Evolutionary conservation across 805 yeast genomes (phyloP).

Genomic region (Saccharomycopsis sp.): DNA sequence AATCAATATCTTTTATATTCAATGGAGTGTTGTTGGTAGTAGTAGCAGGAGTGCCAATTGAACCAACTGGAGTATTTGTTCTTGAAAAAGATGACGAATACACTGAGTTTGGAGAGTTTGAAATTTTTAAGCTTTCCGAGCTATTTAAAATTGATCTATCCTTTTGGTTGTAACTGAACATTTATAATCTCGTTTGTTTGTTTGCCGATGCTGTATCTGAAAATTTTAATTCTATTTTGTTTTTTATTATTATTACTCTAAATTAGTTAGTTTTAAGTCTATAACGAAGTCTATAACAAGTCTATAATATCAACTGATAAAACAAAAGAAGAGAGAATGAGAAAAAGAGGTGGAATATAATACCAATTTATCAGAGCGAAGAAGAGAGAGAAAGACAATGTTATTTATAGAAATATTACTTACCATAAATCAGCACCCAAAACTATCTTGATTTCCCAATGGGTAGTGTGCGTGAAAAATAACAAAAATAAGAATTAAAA

Average conservation of each 20-base stretch:
- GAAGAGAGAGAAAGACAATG: neutral
- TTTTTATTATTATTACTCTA: no score
- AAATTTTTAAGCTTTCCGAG: conserved; percentile 11
- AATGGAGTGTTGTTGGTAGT: conserved; percentile 20
- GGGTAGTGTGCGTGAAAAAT: no score
- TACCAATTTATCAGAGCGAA: no score
- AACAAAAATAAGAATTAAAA: no score
- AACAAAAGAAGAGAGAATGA: neutral
- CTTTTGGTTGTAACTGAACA: conserved; percentile 11
- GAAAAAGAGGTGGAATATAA: neutral
- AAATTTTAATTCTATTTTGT: no score
- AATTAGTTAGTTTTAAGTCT: no score
- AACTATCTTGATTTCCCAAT: no score
- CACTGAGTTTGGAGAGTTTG: conserved; percentile 15
- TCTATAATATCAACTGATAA: neutral
- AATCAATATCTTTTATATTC: conserved; percentile 9
- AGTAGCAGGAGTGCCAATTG: conserved; percentile 10
- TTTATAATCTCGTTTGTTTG: no score
- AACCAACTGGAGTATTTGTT: conserved; percentile 13
- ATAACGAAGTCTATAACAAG: neutral
- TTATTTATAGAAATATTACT: neutral
- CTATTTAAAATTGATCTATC: conserved; percentile 8
- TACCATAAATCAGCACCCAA: neutral
- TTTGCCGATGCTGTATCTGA: no score
- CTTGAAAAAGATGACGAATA: conserved; percentile 17